Conservation (phyloP, 495 filamentous ascomycete species). For the Penicillium cosmopolitanum region DNA sequence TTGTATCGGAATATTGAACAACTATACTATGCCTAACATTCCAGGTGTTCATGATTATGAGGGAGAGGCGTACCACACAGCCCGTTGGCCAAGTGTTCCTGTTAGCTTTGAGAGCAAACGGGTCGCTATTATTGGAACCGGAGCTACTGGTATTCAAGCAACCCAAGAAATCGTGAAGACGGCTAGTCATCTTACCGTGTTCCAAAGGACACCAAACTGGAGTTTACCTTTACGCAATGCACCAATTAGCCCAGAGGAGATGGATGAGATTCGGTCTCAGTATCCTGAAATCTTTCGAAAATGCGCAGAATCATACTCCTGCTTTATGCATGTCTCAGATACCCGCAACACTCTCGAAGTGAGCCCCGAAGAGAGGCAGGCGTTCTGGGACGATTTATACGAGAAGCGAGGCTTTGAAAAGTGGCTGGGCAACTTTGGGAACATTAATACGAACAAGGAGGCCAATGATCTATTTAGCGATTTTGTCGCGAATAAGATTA, state of each 20-base stretch:
- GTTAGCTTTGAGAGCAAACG: slow-evolving; percentile 52
- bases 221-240: slow-evolving; percentile 53
- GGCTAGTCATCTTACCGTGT: slow-evolving; percentile 48
- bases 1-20: slow-evolving; percentile 29
- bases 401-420: slow-evolving; percentile 37
- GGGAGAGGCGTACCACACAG: slow-evolving; percentile 49
- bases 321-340: slow-evolving; percentile 38
- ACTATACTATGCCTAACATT: slow-evolving; percentile 38
- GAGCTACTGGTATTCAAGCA: slow-evolving; percentile 63
- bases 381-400: slow-evolving; percentile 41
- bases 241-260: slow-evolving; percentile 46
- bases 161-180: slow-evolving; percentile 47
- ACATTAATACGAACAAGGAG: slow-evolving; percentile 27
- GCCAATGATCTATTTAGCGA: slow-evolving; percentile 33
- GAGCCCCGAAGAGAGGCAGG: slow-evolving; percentile 43
- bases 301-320: slow-evolving; percentile 20
- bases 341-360: slow-evolving; percentile 47
- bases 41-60: slow-evolving; percentile 58
- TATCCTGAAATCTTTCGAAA: slow-evolving; percentile 49
- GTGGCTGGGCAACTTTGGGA: slow-evolving; percentile 34
- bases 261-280: slow-evolving; percentile 39
- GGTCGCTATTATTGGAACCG: slow-evolving; percentile 59
- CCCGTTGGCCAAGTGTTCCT: slow-evolving; percentile 43
- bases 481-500: slow-evolving; percentile 42
- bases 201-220: slow-evolving; percentile 58